Evolutionary conservation across 2,329 filamentous ascomycete genomes (phyloP), one percentile per base, ranked within the genome.

Genomic region (Cladobotryum protrusum): DNA sequence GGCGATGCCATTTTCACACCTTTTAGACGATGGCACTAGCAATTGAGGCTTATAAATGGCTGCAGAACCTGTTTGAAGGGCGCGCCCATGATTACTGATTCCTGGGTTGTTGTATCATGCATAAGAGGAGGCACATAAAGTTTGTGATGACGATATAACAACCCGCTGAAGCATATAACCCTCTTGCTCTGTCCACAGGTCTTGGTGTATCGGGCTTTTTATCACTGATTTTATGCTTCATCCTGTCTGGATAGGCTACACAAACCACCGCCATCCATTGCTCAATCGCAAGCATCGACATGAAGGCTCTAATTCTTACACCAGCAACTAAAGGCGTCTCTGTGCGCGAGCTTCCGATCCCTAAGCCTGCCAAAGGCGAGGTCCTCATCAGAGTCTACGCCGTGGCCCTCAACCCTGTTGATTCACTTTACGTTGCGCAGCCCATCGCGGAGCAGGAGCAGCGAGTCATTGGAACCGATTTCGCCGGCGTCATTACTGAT

Each of bases 391-490:
- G 46, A 0, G 56, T 65, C 8, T 48, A 52, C 5, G 59, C 60
- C 1, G 52, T 64, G 39, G 62, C 61, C 0, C 47, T 64, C 6
- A 65, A 64, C 2, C 61, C 60, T 0, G 57, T 65, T 1, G 62
- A 64, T 37, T 52, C 63, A 6, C 59, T 72, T 1, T 72, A 71
- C 44, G 61, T 63, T 2, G 47, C 37, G 2, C 54, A 67, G 2
- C 71, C 69, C 0, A 61, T 72, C 12, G 69, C 59, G 1, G 29
- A 43, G 6, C 36, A 57, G 39, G 35, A 63, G 49, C 34, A 62
- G 3, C 61, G 69, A 1, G 56, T 64, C 0, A 52, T 73, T 1
- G 71, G 72, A 5, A 71, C 63, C 40, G 71, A 73, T 49, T 74
- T 74, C 41, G 62, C 71, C 0, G 71, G 71, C 3, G 43, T 57